phyloP scores from a whole-genome alignment of 2,329 filamentous ascomycete genomes.

The Xylaria sp. region DNA sequence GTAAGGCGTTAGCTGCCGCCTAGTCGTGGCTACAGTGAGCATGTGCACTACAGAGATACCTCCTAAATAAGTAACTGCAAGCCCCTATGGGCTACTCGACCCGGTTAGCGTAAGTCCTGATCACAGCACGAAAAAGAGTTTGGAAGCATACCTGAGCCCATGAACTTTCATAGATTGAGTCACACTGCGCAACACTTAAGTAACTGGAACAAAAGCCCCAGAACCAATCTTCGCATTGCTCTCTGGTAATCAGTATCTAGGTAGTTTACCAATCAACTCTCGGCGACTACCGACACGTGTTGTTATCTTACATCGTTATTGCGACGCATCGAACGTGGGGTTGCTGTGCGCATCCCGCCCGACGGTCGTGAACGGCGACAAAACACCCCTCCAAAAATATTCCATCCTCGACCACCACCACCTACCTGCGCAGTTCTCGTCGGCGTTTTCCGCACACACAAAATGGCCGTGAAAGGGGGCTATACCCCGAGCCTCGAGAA shows the following conservation, averaged over 20 bases:
- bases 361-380: constrained; percentile 16
- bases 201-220: not conserved
- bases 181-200: constrained; percentile 7
- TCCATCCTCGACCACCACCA: not conserved
- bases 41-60: not conserved
- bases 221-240: not conserved
- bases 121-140: not conserved
- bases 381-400: constrained; percentile 15
- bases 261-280: not conserved
- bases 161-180: constrained; percentile 5
- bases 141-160: not conserved
- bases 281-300: constrained; percentile 6
- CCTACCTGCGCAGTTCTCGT: not conserved
- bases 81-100: constrained; percentile 2
- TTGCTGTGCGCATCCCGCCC: constrained; percentile 6
- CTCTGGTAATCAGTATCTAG: not conserved
- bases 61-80: not conserved
- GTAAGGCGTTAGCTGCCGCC: constrained; percentile 5
- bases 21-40: not conserved
- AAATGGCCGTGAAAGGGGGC: constrained; percentile 68
- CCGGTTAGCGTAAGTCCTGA: constrained; percentile 2
- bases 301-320: not conserved
- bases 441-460: not conserved
- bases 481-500: constrained; percentile 79
- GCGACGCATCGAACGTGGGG: constrained; percentile 22